phyloP scores from a whole-genome alignment of 2,329 filamentous ascomycete species.

The Cytospora schulzeri region DNA sequence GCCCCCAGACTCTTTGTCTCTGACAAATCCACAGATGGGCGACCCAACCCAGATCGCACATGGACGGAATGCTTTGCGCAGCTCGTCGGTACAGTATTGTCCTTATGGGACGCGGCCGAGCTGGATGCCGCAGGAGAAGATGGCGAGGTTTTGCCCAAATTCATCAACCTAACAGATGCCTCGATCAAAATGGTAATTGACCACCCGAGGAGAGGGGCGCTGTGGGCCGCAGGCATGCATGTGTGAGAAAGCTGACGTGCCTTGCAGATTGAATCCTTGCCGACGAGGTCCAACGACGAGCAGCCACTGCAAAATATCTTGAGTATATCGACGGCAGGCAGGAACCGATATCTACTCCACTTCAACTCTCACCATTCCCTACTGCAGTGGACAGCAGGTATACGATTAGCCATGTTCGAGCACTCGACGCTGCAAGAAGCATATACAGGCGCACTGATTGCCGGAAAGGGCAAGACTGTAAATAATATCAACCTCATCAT shows the following conservation, averaged over 20 bases:
- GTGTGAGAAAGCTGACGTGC: slow-evolving; percentile 28
- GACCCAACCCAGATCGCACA: slow-evolving; percentile 79
- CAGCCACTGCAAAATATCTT: slow-evolving; percentile 91
- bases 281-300: slow-evolving; percentile 74
- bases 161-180: slow-evolving; percentile 95
- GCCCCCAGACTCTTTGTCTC: slow-evolving; percentile 28
- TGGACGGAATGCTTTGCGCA: slow-evolving; percentile 99
- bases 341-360: slow-evolving; percentile 92
- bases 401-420: slow-evolving; percentile 92
- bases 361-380: slow-evolving; percentile 94
- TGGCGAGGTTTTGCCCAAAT: slow-evolving; percentile 58
- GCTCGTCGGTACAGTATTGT: slow-evolving; percentile 90
- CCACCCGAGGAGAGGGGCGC: not conserved
- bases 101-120: slow-evolving; percentile 92
- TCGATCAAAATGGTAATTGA: slow-evolving; percentile 90
- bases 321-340: slow-evolving; percentile 91
- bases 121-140: slow-evolving; percentile 85
- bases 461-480: slow-evolving; percentile 84
- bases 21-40: slow-evolving; percentile 65
- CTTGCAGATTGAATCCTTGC: slow-evolving; percentile 79
- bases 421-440: slow-evolving; percentile 91
- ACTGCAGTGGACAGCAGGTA: slow-evolving; percentile 93
- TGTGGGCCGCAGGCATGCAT: not conserved
- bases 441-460: slow-evolving; percentile 93
- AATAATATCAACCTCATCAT: slow-evolving; percentile 92